Evolutionary conservation across 2,329 filamentous ascomycete genomes (phyloP).

Genomic region (Calonectria henricotiae): DNA sequence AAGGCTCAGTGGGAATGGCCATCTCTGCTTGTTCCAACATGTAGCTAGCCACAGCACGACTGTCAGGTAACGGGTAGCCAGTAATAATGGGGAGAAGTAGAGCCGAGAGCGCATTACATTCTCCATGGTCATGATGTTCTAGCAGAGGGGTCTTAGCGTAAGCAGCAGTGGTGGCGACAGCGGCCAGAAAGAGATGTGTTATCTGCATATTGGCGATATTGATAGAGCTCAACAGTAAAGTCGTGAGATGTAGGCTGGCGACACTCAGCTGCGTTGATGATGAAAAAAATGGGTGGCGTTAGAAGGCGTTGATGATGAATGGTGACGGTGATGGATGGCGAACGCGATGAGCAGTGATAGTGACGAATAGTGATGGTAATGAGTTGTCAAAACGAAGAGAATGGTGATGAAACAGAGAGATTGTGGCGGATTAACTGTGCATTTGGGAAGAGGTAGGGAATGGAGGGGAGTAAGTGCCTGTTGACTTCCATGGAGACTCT

Average conservation of each 20-base stretch:
- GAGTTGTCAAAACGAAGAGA: background rate
- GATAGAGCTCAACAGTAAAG: too few relatives aligned
- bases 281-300: background rate
- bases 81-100: background rate
- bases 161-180: background rate
- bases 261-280: background rate
- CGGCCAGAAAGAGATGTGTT: background rate
- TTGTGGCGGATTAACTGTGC: background rate
- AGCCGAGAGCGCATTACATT: background rate
- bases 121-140: background rate
- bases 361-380: background rate
- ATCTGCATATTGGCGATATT: constrained; percentile 1
- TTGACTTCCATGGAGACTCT: background rate
- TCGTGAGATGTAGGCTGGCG: background rate
- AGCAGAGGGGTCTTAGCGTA: background rate
- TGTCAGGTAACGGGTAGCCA: background rate
- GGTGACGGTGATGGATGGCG: background rate
- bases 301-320: background rate
- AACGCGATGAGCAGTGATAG: background rate
- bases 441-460: background rate
- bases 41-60: background rate
- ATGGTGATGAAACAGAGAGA: background rate
- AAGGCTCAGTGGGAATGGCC: background rate
- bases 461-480: background rate
- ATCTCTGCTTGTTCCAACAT: background rate